Evolutionary conservation across 345 rosid species (phyloP).

Genomic region (Eucalyptus camaldulensis): DNA sequence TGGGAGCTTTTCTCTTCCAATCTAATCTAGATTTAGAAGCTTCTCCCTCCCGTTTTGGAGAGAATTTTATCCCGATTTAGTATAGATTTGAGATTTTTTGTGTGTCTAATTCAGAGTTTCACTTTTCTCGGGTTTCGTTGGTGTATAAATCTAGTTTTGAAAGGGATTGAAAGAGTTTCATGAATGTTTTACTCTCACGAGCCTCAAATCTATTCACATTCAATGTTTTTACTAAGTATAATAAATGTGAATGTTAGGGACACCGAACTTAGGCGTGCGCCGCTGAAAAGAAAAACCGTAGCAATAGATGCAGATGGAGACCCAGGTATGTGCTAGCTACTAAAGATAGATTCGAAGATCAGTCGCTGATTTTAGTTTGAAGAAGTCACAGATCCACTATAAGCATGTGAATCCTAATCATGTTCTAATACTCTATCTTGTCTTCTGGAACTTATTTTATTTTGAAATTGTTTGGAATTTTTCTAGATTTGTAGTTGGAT

Average conservation of each 20-base stretch:
- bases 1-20: not conserved
- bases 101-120: not conserved
- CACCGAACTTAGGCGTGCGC: not conserved
- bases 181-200: not conserved
- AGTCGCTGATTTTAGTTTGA: not conserved
- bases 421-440: no score
- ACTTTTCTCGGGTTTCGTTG: not conserved
- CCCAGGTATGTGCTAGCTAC: not conserved
- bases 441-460: not conserved
- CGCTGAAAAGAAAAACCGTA: rapidly evolving
- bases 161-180: not conserved
- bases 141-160: not conserved
- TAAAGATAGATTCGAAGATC: not conserved
- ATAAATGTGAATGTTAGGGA: not conserved
- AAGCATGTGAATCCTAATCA: not conserved
- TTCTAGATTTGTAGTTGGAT: not conserved
- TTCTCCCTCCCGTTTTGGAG: not conserved
- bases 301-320: not conserved
- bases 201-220: not conserved
- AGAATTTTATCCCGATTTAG: no score
- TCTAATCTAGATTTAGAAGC: not conserved
- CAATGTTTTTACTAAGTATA: not conserved
- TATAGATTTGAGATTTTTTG: not conserved
- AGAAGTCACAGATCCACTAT: no score
- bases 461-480: no score